Evolutionary conservation across 2,329 filamentous ascomycete species (phyloP).

Genomic region (Coccinonectria pachysandricola): DNA sequence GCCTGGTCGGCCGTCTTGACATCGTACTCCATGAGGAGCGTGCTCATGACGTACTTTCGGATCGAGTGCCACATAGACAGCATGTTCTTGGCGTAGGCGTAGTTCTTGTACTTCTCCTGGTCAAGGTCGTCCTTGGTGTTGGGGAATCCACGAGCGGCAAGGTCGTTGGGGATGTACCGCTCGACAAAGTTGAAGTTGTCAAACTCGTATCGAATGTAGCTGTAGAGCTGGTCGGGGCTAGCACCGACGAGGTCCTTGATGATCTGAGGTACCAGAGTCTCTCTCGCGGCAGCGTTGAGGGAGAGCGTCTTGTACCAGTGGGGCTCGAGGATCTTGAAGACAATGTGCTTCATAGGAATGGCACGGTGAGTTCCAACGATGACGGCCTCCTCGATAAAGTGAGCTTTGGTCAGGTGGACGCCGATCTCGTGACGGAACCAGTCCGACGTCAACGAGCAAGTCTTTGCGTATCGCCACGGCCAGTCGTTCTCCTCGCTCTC

Average conservation of each 20-base stretch:
- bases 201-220: conserved; percentile 30
- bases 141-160: conserved; percentile 33
- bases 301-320: conserved; percentile 42
- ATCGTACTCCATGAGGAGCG: conserved; percentile 26
- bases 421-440: conserved; percentile 38
- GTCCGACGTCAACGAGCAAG: conserved; percentile 35
- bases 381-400: conserved; percentile 37
- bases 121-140: conserved; percentile 20
- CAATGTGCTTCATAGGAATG: conserved; percentile 30
- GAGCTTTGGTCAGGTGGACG: conserved; percentile 34
- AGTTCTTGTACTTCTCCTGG: conserved; percentile 34
- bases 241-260: conserved; percentile 33
- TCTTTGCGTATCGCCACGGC: conserved; percentile 44
- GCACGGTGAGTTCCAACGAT: conserved; percentile 36
- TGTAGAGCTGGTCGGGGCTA: conserved; percentile 24
- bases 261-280: conserved; percentile 33
- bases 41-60: conserved; percentile 29
- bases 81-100: conserved; percentile 37
- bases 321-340: conserved; percentile 33
- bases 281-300: conserved; percentile 36
- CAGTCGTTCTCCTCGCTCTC: conserved; percentile 27
- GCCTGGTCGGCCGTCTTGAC: conserved; percentile 20
- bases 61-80: conserved; percentile 33
- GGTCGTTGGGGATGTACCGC: conserved; percentile 36
- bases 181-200: conserved; percentile 33